Base-by-base conservation (phyloP, 805 yeast species). In the Candida adriatica region DNA sequence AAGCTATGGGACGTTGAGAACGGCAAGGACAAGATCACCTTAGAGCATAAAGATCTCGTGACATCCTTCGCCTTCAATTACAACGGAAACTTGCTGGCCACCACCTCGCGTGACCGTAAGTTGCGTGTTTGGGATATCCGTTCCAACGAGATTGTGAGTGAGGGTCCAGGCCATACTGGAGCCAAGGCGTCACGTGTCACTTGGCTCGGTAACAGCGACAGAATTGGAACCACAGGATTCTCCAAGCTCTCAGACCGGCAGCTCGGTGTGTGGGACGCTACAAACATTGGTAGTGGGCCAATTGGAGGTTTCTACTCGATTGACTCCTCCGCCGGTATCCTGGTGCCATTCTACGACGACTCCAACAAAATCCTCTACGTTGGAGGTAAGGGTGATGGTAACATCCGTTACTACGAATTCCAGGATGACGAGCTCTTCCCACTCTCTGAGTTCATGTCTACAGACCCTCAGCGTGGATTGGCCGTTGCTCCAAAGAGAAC, bases 371-470 rank as follows among this genome's bases (percentile, higher is more conserved):
- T 88, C 37, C 66, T 92, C 38, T 92, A 81, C 52, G 64, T 92
- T 39, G 97, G 95, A 19, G 99, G 98, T 46, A 90, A 92, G 59
- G 96, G 96, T 57, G 98, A 92, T 58, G 97, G 97, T 48, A 92
- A 90, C 56, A 85, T 92, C 49, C 83, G 96, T 51, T 90, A 90
- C 61, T 92, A 66, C 53, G 98, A 92, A 64, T 86, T 73, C 56
- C 86, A 78, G 40, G 75, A 83, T 48, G 96, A 90, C 49, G 81
- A 78, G 49, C 66, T 92, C 34, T 78, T 68, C 58, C 85, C 82
- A 46, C 62, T 92, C 38, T 83, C 95, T n/a, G 96, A 90, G 55
- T 92, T 72, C 57, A 78, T 79, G 39, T 86, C 96, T 4, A 73
- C 77, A 3, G 94, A 85, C 20, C 92, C 98, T 2, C 98, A 92